These are phyloP conservation scores for Croton laevigatus DNA, from an alignment of 441 rosid species.

Conservation along the genomic window DNA sequence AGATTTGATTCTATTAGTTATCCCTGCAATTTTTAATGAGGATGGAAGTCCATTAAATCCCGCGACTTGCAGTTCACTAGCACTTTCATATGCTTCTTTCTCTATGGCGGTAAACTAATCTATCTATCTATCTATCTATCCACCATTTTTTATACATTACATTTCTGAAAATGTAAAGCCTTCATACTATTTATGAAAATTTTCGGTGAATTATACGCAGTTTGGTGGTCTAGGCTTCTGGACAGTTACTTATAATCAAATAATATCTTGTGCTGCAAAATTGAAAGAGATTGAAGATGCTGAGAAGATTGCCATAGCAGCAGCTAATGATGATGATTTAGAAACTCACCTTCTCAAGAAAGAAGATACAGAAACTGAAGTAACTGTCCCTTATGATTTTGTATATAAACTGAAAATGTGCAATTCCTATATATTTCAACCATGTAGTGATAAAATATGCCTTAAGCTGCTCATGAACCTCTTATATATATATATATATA, in stretches of 20 bases:
- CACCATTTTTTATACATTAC: background rate
- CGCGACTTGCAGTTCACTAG: constrained; percentile 47
- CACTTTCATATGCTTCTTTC: constrained; percentile 80
- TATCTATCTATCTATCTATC: background rate
- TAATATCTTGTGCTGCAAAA: constrained; percentile 47
- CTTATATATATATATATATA: constrained; percentile 20
- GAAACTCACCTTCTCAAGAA: constrained; percentile 50
- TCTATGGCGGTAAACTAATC: constrained; percentile 93
- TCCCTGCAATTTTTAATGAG: constrained; percentile 76
- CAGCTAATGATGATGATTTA: constrained; percentile 48
- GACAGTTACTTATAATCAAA: constrained; percentile 66
- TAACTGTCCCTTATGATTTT: constrained; percentile 11
- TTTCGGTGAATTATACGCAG: too few species aligned
- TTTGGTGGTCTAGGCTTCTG: constrained; percentile 88
- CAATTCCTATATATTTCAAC: too few species aligned
- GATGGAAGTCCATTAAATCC: constrained; percentile 59
- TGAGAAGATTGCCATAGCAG: constrained; percentile 32
- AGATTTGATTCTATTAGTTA: constrained; percentile 59
- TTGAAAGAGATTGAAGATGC: constrained; percentile 41
- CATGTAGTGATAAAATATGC: background rate
- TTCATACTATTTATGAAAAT: too few species aligned
- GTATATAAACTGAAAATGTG: too few species aligned
- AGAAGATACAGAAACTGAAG: constrained; percentile 37
- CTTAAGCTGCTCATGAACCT: background rate
- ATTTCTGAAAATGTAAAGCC: background rate